Evolutionary conservation across 208 protist species (phyloP), one percentile per base, ranked within the genome.

Genomic region (Trypanosoma avium): DNA sequence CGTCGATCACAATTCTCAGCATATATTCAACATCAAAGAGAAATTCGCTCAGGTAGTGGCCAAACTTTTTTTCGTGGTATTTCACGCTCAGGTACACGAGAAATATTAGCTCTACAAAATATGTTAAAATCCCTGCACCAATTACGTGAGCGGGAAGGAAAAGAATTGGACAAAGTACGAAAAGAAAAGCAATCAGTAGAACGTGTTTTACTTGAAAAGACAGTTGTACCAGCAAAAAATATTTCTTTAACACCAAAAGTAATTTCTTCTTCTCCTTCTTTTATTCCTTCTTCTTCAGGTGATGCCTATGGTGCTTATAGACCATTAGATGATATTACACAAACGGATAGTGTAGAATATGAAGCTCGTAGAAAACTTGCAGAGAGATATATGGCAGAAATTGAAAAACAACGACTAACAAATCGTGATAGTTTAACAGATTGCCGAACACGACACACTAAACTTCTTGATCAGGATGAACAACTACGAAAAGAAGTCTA

Each of bases 81-180:
- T 0, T 68, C 64, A 4, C 83, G 83, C 40, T 81, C 76, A 21
- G 79, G 83, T 32, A 76, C 77, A 1, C 76, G 77, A 0, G 83
- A 90, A 53, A 68, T 80, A 21, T 26, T 79, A n/a, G 73, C 71
- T 13, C 74, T 90, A 61, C 78, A 83, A 52, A 77, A 60, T 17
- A 76, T 65, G 60, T 54, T 81, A 4, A 70, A 74, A 35, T 67
- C 65, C 12, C 62, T 87, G 10, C n/a, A n/a, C 27, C 50, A 67
- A 47, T 24, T 60, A 21, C 54, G 48, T 3, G 63, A 72, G 35
- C 50, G 43, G 1, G 48, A 65, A 15, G 7, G 69, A 7, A 15
- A 1, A 1, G 8, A 49, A 35, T 4, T 47, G 36, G 56, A 3
- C 19, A 61, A 8, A 42, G 47, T 73, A 19, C 56, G 72, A 21